Evolutionary conservation across 805 yeast species (phyloP).

Genomic region (Kodamaea kakaduensis): DNA sequence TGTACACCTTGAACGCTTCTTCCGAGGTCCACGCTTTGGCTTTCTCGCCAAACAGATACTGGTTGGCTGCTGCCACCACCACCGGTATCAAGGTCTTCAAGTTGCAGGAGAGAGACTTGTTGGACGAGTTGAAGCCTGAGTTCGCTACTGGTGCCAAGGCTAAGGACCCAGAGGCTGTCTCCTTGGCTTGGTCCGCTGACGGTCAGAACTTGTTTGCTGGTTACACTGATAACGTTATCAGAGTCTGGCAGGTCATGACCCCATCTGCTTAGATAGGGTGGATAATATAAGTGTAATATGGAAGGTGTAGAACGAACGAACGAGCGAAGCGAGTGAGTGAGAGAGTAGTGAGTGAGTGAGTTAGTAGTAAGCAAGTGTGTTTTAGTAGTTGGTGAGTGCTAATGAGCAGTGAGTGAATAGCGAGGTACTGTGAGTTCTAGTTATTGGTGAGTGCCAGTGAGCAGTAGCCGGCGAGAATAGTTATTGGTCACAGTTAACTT

Average conservation of each 20-base stretch:
- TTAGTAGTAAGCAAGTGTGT: too few relatives aligned
- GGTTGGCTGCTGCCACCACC: constrained; percentile 99
- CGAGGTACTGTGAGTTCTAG: too few relatives aligned
- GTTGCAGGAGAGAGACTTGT: constrained; percentile 89
- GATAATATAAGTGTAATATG: not conserved
- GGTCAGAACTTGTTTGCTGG: constrained; percentile 99
- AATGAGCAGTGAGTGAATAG: too few relatives aligned
- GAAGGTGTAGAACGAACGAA: not conserved
- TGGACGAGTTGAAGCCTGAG: constrained; percentile 98
- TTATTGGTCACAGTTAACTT: too few relatives aligned
- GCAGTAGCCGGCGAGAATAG: too few relatives aligned
- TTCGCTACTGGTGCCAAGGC: constrained; percentile 83
- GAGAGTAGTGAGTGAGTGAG: too few relatives aligned
- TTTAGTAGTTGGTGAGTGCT: too few relatives aligned
- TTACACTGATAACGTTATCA: constrained; percentile 98
- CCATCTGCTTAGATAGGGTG: constrained; percentile 48
- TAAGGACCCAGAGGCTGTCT: constrained; percentile 96
- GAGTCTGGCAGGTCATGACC: constrained; percentile 99
- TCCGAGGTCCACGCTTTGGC: constrained; percentile 98
- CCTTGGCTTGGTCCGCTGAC: constrained; percentile 99
- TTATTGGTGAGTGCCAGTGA: too few relatives aligned
- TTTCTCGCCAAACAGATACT: constrained; percentile 99
- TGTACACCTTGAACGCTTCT: constrained; percentile 92
- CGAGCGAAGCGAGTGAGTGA: not conserved
- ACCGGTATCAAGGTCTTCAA: constrained; percentile 97